Evolutionary conservation across 495 filamentous ascomycete genomes (phyloP), one percentile per base, ranked within the genome.

Genomic region (Melanomma pulvis-pyrius): DNA sequence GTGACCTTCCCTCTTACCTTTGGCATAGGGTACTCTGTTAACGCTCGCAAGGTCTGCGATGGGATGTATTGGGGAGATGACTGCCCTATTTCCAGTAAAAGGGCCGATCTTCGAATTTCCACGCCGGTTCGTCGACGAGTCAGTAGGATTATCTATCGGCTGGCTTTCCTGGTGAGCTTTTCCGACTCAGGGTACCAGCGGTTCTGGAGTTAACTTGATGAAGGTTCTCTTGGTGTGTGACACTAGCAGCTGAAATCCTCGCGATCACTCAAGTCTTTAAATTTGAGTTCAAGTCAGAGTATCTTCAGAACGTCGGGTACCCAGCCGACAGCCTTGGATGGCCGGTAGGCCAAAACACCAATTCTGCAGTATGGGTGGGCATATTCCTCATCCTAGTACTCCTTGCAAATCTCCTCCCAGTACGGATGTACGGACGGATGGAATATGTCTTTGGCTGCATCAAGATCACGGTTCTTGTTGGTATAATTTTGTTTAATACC

Each of bases 131-230:
- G 53, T 83, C 9, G 79, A 81, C 61, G 64, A 73, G 30, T 74
- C 74, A 22, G 72, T 83, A 50, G 81, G 81, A 12, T 81, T 79
- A 69, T 78, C 79, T 6, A 73, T 78, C 24, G 81, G 80, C 0
- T 87, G 81, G 81, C 77, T 81, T 44, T 82, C 82, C 47, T 86
- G 83, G 83, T 82, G 53, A 6, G 46, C 22, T 13, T 11, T 49
- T 21, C 12, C 21, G n/a, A n/a, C n/a, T n/a, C n/a, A n/a, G n/a
- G n/a, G n/a, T n/a, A n/a, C 21, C 12, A 50, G 47, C 9, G 21
- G 47, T 22, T 17, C 47, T 41, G 8, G 9, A 8, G 36, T 30
- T 8, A 54, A 28, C 6, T 30, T 12, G 6, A 12, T 30, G 13
- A 39, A 62, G 60, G 60, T 63, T 80, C 65, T 78, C 78, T 1